phyloP scores from a whole-genome alignment of 1,284 basidiomycete genomes.

The Rhizoctonia solani region DNA sequence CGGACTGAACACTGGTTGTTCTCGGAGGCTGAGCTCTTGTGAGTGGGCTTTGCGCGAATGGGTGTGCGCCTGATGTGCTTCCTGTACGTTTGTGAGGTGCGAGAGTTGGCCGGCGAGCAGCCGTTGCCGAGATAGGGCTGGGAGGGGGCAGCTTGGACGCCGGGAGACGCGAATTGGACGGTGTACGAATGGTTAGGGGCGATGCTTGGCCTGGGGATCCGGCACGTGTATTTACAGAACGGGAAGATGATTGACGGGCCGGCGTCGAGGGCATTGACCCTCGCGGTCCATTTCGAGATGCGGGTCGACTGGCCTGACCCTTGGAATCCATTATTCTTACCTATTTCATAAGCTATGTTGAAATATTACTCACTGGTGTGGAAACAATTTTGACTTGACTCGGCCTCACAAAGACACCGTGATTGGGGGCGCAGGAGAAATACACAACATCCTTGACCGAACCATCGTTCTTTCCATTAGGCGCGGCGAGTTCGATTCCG shows the following conservation, averaged over 20 bases:
- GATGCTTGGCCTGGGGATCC: conserved; percentile 4
- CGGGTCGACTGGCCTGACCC: conserved; percentile 7
- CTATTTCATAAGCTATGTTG: too few relatives aligned
- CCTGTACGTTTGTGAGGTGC: conserved; percentile 16
- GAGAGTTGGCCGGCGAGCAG: neutral
- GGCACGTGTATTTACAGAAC: conserved; percentile 1
- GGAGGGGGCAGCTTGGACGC: conserved; percentile 12
- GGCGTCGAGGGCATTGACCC: conserved; percentile 41
- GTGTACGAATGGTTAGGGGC: neutral
- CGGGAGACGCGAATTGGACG: conserved; percentile 17
- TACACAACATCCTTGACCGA: conserved; percentile 81
- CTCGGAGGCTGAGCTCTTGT: conserved; percentile 23
- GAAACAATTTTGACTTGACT: conserved; percentile 78
- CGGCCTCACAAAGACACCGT: conserved; percentile 91
- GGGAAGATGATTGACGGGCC: conserved; percentile 28
- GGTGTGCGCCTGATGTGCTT: neutral
- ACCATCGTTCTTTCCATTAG: conserved; percentile 95
- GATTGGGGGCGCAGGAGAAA: conserved; percentile 75
- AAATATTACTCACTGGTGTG: conserved; percentile 39
- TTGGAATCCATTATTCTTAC: too few relatives aligned
- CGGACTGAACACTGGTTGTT: neutral
- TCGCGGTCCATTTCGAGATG: neutral
- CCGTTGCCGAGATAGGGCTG: neutral
- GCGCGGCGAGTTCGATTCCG: conserved; percentile 83
- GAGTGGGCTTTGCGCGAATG: conserved; percentile 11